Percentiles rank a stretch among this genome's conserved stretches.
Conservation (phyloP, 352 stramenopile genomes). For the Globisporangium spinosum region DNA sequence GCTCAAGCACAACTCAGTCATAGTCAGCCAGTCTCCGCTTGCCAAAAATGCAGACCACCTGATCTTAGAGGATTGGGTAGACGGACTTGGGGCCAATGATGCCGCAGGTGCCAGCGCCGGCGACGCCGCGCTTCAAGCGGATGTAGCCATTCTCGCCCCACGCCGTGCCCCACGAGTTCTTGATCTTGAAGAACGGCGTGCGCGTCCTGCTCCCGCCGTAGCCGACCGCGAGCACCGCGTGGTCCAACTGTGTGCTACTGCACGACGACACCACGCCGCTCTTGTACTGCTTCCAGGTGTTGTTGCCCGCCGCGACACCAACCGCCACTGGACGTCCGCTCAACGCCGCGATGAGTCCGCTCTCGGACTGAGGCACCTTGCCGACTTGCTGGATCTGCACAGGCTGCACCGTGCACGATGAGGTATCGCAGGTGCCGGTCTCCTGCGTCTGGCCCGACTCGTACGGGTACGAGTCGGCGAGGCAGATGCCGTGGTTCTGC, state of each 20-base stretch:
- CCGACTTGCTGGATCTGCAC: constrained; percentile 48
- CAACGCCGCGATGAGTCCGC: constrained; percentile 82
- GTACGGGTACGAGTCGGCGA: constrained; percentile 83
- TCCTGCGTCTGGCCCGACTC: constrained; percentile 37
- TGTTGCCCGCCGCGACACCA: constrained; percentile 93
- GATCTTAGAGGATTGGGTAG: constrained; percentile 41
- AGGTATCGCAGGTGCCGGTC: constrained; percentile 25
- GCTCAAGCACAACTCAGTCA: too few species aligned
- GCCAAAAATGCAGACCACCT: neutral
- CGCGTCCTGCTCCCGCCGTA: constrained; percentile 64
- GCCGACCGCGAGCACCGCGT: constrained; percentile 96
- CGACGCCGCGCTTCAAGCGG: constrained; percentile 80
- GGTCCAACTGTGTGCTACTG: constrained; percentile 91
- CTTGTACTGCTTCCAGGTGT: constrained; percentile 97
- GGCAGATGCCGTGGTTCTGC: constrained; percentile 68
- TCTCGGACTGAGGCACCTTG: constrained; percentile 66
- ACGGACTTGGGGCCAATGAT: constrained; percentile 56
- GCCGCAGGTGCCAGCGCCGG: constrained; percentile 48
- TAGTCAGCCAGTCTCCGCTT: neutral
- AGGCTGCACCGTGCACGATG: constrained; percentile 30
- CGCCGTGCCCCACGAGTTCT: constrained; percentile 95
- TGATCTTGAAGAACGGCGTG: constrained; percentile 92
- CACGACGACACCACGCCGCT: constrained; percentile 84
- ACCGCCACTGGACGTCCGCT: constrained; percentile 91
- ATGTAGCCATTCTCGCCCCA: constrained; percentile 96